Percentiles rank a stretch among this genome's conserved stretches.
These are phyloP conservation scores for Acanthamoeba royreba DNA, from an alignment of 208 protist genomes.

Conservation along the genomic window DNA sequence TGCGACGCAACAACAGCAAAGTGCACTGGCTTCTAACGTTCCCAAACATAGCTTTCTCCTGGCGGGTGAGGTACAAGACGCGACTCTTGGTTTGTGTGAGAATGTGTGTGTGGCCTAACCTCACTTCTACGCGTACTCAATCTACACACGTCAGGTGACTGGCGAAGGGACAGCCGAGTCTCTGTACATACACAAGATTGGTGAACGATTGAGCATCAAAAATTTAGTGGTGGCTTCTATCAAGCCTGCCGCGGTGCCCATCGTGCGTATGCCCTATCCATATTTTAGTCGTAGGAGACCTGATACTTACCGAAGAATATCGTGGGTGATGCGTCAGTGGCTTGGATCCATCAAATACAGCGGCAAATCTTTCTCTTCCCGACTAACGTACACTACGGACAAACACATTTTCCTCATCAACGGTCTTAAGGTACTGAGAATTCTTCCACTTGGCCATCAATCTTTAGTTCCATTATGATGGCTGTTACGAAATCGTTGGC, in stretches of 20 bases:
- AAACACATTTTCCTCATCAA: conserved; percentile 38
- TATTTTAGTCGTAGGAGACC: no score
- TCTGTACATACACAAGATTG: background rate
- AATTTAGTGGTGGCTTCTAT: background rate
- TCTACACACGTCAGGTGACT: background rate
- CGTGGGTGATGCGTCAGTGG: no score
- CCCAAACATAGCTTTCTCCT: background rate
- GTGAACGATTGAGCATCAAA: background rate
- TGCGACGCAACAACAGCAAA: background rate
- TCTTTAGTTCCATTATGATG: background rate
- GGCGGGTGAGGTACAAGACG: background rate
- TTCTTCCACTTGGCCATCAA: no score
- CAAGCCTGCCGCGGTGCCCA: background rate
- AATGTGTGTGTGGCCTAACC: no score
- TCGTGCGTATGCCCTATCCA: no score
- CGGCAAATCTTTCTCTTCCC: background rate
- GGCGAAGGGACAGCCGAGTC: background rate
- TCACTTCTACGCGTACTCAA: no score
- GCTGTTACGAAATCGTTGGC: no score
- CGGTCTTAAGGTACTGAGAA: background rate
- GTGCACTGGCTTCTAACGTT: background rate
- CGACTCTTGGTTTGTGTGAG: no score
- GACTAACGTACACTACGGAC: conserved; percentile 20
- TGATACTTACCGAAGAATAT: no score
- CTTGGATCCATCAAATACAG: background rate